Evolutionary conservation across 805 yeast genomes (phyloP), one percentile per base, ranked within the genome.

Genomic region (Zygoascus tannicola): DNA sequence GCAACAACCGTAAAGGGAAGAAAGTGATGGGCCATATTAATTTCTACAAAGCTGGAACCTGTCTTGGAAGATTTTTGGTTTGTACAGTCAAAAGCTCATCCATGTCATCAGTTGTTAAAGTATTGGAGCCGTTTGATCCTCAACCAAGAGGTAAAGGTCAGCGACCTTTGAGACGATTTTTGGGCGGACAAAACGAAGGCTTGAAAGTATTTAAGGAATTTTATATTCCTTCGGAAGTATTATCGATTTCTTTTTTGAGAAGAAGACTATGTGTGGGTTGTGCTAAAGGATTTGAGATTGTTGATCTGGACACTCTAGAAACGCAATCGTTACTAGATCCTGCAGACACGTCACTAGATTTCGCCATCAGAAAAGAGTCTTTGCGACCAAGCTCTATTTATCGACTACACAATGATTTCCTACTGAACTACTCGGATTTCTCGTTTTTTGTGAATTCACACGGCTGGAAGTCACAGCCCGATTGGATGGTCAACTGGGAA

Each of bases 281-380:
- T 57, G 81, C 95, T 22, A 85, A 82, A 60, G 98, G 98, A 0
- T 92, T 92, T 68, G 97, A 92, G 66, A 86, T 92, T 56, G 87
- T 92, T 32, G 82, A 94, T 15, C 69, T 88, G 35, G 84, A 82
- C 48, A 85, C 82, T 43, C 81, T 85, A 47, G 84, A 80, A 47
- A 86, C 84, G 63, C 97, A 92, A 64, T 79, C 92, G 7, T 74
- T 92, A 41, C 69, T 92, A 55, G 97, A 92, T 65, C 96, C 95
- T n/a, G 98, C 97, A 0, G 98, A 92, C 58, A 94, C 97, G 0
- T 86, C 97, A 16, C 70, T 92, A 43, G 98, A 92, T 57, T 92
- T 92, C 68, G 97, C 92, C 12, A 85, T 78, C 46, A 84, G 77
- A 48, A 71, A 82, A 47, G 95, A 86, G 61, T 77, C 79, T 2